Evolutionary conservation across 1,284 basidiomycete species (phyloP).

Genomic region (Ustilago nuda): DNA sequence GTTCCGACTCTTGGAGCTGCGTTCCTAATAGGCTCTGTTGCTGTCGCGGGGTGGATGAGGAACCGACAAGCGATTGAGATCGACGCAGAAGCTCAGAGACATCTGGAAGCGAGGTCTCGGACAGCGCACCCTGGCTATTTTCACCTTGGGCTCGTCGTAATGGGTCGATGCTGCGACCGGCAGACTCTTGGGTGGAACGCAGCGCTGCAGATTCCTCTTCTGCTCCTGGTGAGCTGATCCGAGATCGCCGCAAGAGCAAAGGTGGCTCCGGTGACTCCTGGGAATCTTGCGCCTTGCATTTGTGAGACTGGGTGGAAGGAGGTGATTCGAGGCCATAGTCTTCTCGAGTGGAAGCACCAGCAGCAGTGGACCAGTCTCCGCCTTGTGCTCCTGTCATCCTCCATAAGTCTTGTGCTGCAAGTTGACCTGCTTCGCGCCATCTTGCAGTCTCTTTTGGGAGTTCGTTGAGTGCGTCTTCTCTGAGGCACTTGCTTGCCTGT

Average conservation of each 20-base stretch:
- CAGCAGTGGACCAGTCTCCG: conserved; percentile 30
- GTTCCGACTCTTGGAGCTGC: not conserved
- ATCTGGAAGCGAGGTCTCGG: conserved; percentile 35
- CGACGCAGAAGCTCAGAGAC: conserved; percentile 35
- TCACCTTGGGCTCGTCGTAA: conserved; percentile 4
- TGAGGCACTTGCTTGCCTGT: conserved; percentile 42
- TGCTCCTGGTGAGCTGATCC: conserved; percentile 25
- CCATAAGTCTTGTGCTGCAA: conserved; percentile 48
- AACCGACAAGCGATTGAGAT: conserved; percentile 17
- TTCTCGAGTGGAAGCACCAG: conserved; percentile 14
- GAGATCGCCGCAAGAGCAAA: conserved; percentile 9
- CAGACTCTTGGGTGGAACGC: conserved; percentile 13
- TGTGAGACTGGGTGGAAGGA: conserved; percentile 7
- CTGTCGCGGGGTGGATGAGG: conserved; percentile 5
- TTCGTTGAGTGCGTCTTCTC: conserved; percentile 19
- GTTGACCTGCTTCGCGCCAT: conserved; percentile 45
- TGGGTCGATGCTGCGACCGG: not conserved
- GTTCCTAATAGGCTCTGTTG: not conserved
- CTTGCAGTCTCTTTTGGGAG: conserved; percentile 33
- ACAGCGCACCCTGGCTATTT: conserved; percentile 33
- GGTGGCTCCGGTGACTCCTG: conserved; percentile 19
- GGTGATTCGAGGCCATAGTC: conserved; percentile 47
- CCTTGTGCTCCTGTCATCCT: conserved; percentile 37
- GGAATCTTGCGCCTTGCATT: conserved; percentile 13
- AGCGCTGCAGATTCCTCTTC: conserved; percentile 38